Evolutionary conservation across 169 alveolate genomes (phyloP).

Genomic region (Cytauxzoon felis): DNA sequence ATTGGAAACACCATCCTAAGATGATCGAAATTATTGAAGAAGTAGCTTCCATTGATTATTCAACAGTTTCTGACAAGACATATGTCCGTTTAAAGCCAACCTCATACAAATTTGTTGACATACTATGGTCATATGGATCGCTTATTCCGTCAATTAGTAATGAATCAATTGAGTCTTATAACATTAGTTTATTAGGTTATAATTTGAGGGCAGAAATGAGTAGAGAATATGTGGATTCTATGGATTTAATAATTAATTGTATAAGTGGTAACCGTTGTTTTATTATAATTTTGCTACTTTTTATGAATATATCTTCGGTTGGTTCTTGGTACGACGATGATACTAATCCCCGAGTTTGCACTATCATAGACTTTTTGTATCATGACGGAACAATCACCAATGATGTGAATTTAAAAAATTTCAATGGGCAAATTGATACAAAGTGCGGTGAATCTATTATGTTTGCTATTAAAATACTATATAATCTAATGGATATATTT

Average conservation of each 20-base stretch:
- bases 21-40: slow-evolving; percentile 20
- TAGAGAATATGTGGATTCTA: slow-evolving; percentile 5
- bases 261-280: background rate
- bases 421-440: background rate
- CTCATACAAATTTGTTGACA: slow-evolving; percentile 32
- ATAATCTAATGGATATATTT: slow-evolving; percentile 4
- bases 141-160: background rate
- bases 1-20: slow-evolving; percentile 48
- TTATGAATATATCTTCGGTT: no score
- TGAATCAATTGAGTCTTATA: background rate
- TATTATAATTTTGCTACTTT: background rate
- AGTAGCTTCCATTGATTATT: slow-evolving; percentile 38
- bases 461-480: slow-evolving; percentile 8
- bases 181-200: slow-evolving; percentile 20
- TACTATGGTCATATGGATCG: slow-evolving; percentile 33
- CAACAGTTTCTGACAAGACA: slow-evolving; percentile 50
- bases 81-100: slow-evolving; percentile 36
- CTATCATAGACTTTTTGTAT: no score
- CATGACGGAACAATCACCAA: no score
- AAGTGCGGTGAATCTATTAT: slow-evolving; percentile 29
- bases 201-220: slow-evolving; percentile 1
- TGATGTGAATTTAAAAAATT: background rate
- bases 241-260: background rate
- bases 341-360: no score
- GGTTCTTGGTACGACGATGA: no score